These are phyloP conservation scores for Sugiyamaella japonica DNA, from an alignment of 1,139 yeast species.

Conservation along the genomic window DNA sequence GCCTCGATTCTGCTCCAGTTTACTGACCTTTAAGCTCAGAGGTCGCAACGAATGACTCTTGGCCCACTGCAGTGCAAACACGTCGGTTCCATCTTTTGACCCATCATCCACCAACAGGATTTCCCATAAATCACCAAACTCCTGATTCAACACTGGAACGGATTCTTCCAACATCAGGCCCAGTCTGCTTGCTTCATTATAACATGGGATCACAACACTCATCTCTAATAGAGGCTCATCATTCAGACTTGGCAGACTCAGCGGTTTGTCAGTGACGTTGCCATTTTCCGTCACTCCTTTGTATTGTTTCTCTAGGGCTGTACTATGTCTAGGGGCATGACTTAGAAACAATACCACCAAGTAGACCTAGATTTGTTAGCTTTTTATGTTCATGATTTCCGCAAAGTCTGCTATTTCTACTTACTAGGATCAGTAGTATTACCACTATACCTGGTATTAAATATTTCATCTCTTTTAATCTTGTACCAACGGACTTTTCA, in stretches of 20 bases:
- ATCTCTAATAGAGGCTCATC: constrained; percentile 37
- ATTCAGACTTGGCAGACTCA: constrained; percentile 28
- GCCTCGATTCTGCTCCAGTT: constrained; percentile 75
- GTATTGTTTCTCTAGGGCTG: constrained; percentile 53
- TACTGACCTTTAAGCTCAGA: constrained; percentile 66
- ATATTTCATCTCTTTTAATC: background rate
- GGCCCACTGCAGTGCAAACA: constrained; percentile 71
- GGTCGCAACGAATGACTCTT: constrained; percentile 46
- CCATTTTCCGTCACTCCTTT: constrained; percentile 41
- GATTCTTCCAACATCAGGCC: constrained; percentile 78
- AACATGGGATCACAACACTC: constrained; percentile 87
- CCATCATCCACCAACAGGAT: constrained; percentile 90
- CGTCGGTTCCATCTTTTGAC: constrained; percentile 75
- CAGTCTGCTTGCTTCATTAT: constrained; percentile 76
- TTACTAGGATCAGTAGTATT: constrained; percentile 3
- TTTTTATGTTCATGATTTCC: background rate
- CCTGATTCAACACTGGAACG: constrained; percentile 51
- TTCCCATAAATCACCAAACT: constrained; percentile 55
- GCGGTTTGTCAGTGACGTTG: constrained; percentile 31
- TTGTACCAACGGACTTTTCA: too few relatives aligned
- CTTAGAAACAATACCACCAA: constrained; percentile 51
- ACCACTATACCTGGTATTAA: background rate
- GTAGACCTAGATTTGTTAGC: constrained; percentile 40
- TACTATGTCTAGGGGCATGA: constrained; percentile 62
- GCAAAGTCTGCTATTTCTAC: too few relatives aligned